Evolutionary conservation across 78 protist species (phyloP).

Genomic region (Emiliania huxleyi): DNA sequence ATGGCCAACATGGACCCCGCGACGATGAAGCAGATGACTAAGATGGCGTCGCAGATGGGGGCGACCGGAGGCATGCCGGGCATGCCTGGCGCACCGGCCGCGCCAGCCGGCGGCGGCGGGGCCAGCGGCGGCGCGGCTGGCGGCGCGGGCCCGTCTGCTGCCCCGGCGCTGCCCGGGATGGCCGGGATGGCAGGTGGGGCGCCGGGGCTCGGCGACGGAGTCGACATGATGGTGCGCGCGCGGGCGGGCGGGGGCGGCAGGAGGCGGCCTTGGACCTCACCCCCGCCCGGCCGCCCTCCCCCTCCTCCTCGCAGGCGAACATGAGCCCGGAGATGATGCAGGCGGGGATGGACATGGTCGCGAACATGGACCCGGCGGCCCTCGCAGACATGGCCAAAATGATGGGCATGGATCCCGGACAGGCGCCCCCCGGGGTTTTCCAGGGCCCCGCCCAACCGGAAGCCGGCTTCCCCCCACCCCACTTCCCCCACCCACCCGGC

Average conservation of each 20-base stretch:
- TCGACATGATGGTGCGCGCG: not conserved
- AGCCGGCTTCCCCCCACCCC: too few relatives aligned
- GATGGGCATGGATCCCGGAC: not conserved
- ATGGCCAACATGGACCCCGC: slow-evolving; percentile 1
- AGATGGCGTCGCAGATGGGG: not conserved
- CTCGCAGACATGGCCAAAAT: not conserved
- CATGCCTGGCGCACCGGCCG: too few relatives aligned
- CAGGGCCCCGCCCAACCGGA: too few relatives aligned
- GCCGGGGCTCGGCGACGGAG: not conserved
- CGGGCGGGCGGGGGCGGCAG: too few relatives aligned
- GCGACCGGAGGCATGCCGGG: not conserved
- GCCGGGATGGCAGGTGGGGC: not conserved
- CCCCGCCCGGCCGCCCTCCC: too few relatives aligned
- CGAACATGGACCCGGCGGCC: not conserved
- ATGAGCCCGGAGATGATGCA: not conserved
- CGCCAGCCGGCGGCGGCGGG: not conserved
- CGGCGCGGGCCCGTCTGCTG: too few relatives aligned
- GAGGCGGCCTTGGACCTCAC: too few relatives aligned
- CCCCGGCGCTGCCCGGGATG: not conserved
- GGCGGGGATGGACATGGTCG: not conserved
- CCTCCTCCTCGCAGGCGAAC: too few relatives aligned
- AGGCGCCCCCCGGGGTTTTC: too few relatives aligned
- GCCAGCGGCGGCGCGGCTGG: not conserved
- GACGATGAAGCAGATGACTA: not conserved
- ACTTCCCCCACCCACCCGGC: too few relatives aligned